Base-by-base conservation (phyloP, 169 alveolate species). In the Plasmodium adleri region DNA sequence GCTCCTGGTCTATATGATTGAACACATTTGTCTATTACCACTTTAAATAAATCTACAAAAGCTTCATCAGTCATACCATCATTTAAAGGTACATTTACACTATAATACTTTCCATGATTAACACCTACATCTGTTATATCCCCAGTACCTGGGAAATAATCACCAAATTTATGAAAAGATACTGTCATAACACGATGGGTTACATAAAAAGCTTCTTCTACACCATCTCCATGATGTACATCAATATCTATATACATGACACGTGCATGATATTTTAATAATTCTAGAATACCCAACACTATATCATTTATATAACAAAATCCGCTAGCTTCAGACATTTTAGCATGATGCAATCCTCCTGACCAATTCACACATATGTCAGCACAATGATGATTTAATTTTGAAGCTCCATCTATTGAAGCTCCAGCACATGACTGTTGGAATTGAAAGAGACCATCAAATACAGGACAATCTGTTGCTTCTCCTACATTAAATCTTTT, bases 121-220 rank as follows among this genome's bases (percentile, higher is more conserved):
- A 96, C 98, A 0, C 99, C 99, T 1, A 97, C 97, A 85, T 98
- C 99, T 15, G 99, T 97, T 43, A 98, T 95, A 76, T 96, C 99
- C 4, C 99, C 99, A 45, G 99, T 98, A 0, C 99, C 99, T 22
- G 99, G 99, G 95, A 99, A 99, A 88, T 97, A 98, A 92, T 98
- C 99, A 1, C 99, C 99, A 93, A 97, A 99, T 88, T 98, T 97
- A 95, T 99, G 99, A 92, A 99, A 98, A 39, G 99, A 96, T 2
- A 98, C 98, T 5, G 99, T 99, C 99, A 99, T 96, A 13, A 98
- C 99, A 83, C 99, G 94, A 94, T 98, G 98, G 1, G 99, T 96
- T n/a, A 97, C 96, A 93, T 97, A 98, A 88, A 98, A 98, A 10
- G 99, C 99, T 83, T 98, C 99, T 91, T 98, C 99, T 2, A 98